A percentile compares a stretch with the other conserved stretches of the same genome.
phyloP scores from a whole-genome alignment of 805 yeast genomes.

The Starmerella ratchasimensis region DNA sequence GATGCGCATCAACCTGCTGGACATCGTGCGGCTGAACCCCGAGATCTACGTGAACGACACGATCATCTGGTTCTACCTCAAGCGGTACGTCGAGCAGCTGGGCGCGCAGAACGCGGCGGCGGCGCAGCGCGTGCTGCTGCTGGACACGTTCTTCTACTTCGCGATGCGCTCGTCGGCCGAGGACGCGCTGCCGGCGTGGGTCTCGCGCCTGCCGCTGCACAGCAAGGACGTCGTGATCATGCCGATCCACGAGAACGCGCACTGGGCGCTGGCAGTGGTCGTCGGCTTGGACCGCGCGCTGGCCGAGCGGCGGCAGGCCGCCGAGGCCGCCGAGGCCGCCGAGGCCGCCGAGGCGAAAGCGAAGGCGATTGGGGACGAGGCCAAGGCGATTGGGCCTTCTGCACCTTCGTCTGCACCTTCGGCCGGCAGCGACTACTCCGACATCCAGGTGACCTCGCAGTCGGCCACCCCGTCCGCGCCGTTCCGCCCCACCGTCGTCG shows the following conservation, averaged over 20 bases:
- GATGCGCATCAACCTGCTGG: constrained; percentile 49
- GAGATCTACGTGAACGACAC: constrained; percentile 85
- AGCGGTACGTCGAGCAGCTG: constrained; percentile 23
- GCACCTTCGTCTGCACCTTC: too few species aligned
- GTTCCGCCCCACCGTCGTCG: constrained; percentile 35
- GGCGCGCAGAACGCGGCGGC: constrained; percentile 20
- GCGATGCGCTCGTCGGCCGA: constrained; percentile 41
- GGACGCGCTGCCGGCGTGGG: constrained; percentile 37
- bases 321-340: background rate
- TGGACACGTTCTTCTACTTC: constrained; percentile 76
- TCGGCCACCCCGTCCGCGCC: too few species aligned
- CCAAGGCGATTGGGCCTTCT: too few species aligned
- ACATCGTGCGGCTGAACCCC: constrained; percentile 64
- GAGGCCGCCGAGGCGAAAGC: constrained; percentile 3
- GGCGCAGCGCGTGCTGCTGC: constrained; percentile 31
- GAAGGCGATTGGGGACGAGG: background rate
- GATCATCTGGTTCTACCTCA: constrained; percentile 69
- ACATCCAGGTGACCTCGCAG: background rate
- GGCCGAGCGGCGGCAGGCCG: background rate
- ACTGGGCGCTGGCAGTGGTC: constrained; percentile 80
- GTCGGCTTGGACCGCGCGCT: constrained; percentile 10
- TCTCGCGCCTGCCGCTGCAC: constrained; percentile 50
- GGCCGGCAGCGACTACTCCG: background rate
- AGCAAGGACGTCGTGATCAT: constrained; percentile 48
- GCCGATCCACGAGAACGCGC: constrained; percentile 69